Base-by-base conservation (phyloP, 1,139 yeast genomes). In the Yamadazyma spencermartinsiae region DNA sequence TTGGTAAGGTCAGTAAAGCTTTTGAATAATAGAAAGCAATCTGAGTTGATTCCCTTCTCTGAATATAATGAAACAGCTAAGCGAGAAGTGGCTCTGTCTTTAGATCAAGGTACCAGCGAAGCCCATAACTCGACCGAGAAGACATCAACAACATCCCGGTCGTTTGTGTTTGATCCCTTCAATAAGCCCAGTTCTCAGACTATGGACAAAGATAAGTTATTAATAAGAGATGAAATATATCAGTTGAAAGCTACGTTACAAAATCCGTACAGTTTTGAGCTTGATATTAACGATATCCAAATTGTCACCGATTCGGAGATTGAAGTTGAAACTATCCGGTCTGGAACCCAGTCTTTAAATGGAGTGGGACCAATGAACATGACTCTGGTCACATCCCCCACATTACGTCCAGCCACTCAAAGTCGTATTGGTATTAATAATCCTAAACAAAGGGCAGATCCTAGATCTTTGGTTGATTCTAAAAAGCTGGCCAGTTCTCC, bases 201-300 rank as follows among this genome's bases (percentile, higher is more conserved):
- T 0, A 36, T 52, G 4, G 58, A 56, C 34, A 57, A 56, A 23
- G 71, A 68, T 12, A 56, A 60, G 19, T 58, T 74, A 10, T 50
- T 82, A 12, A 76, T 82, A 2, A 74, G 72, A 43, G 81, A 77
- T 37, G 88, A 83, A 37, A 59, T 69, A 10, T 72, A 74, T 23
- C 80, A 75, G 45, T 61, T 84, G 21, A 60, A 68, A 14, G 65
- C 87, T 1, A 66, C 72, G 2, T 53, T 92, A 8, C 92, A 86
- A 52, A 92, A 92, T 54, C 96, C 96, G 2, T 88, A 80, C 61
- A 76, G 79, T 9, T 88, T 87, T 58, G 88, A 83, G 35, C 61
- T 90, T 9, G 83, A 80, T 33, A 64, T 92, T 3, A 66, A 68
- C 24, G 79, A 79, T 34, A 56, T 87, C 2, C 58, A 63, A 30